Percentiles rank a stretch among this genome's conserved stretches.
Conservation (phyloP, 192 early-diverging fungal species). For the Pilobolus umbonatus region DNA sequence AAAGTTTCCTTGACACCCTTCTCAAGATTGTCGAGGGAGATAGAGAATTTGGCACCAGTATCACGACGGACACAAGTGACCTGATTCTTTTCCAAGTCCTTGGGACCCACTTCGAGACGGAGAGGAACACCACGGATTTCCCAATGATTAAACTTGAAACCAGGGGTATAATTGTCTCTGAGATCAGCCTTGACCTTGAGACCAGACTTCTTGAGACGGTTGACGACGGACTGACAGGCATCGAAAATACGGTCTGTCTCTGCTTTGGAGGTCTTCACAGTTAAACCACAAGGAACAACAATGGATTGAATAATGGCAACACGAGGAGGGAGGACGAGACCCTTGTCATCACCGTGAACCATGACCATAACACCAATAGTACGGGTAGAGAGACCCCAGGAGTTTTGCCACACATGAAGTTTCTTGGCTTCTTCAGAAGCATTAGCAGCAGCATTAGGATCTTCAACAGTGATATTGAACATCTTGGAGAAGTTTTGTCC, state of each 20-base stretch:
- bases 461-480: slow-evolving; percentile 93
- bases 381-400: slow-evolving; percentile 97
- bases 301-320: slow-evolving; percentile 87
- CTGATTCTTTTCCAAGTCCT: slow-evolving; percentile 81
- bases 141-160: slow-evolving; percentile 99
- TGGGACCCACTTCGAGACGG: slow-evolving; percentile 95
- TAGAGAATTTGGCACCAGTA: slow-evolving; percentile 54
- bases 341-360: slow-evolving; percentile 98
- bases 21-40: slow-evolving; percentile 61
- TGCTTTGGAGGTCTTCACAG: slow-evolving; percentile 78
- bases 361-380: slow-evolving; percentile 99
- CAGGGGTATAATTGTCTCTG: slow-evolving; percentile 56
- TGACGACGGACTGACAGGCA: slow-evolving; percentile 48
- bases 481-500: slow-evolving; percentile 99
- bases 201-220: slow-evolving; percentile 33
- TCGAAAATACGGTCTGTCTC: slow-evolving; percentile 62
- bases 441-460: slow-evolving; percentile 58
- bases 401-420: slow-evolving; percentile 95
- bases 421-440: slow-evolving; percentile 59
- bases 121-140: slow-evolving; percentile 92
- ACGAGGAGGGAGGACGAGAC: slow-evolving; percentile 93
- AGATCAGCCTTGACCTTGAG: slow-evolving; percentile 32
- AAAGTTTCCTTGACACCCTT: slow-evolving; percentile 57
- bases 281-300: slow-evolving; percentile 91
- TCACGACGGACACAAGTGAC: slow-evolving; percentile 81